These are phyloP conservation scores for Zoysia japonica DNA, from an alignment of 176 grass and related monocot genomes.

Conservation along the genomic window DNA sequence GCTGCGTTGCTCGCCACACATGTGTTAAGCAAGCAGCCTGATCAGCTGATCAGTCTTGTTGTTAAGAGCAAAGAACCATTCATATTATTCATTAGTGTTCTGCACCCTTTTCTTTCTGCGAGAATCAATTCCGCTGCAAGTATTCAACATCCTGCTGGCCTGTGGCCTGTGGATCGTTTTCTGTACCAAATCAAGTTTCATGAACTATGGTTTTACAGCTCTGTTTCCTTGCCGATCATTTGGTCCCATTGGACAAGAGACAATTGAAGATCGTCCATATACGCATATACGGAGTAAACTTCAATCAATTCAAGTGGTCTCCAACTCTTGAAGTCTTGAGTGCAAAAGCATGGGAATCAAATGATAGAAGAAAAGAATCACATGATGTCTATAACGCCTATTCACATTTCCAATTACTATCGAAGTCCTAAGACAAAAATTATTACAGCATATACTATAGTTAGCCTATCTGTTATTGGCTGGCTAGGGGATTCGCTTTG, in stretches of 20 bases:
- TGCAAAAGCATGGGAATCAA: background rate
- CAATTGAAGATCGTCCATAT: background rate
- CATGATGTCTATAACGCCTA: constrained; percentile 30
- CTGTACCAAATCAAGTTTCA: background rate
- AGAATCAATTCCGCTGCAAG: background rate
- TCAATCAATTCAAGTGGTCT: constrained; percentile 23
- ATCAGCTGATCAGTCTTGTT: background rate
- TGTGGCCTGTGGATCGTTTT: background rate
- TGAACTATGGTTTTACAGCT: background rate
- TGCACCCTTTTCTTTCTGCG: background rate
- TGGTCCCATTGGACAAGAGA: background rate
- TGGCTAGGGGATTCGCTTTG: background rate
- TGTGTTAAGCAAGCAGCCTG: background rate
- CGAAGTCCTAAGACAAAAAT: constrained; percentile 16
- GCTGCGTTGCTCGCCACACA: background rate
- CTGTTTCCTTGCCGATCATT: too few species aligned
- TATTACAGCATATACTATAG: constrained; percentile 44
- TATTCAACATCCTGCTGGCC: background rate
- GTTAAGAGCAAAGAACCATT: background rate
- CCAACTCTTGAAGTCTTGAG: background rate
- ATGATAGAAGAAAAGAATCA: background rate
- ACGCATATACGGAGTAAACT: background rate
- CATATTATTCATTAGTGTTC: background rate
- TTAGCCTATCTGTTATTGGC: constrained; percentile 33
- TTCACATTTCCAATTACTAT: constrained; percentile 45